Evolutionary conservation across 164 flowering plant genomes (phyloP).

Genomic region (Paratinospora sagittata): DNA sequence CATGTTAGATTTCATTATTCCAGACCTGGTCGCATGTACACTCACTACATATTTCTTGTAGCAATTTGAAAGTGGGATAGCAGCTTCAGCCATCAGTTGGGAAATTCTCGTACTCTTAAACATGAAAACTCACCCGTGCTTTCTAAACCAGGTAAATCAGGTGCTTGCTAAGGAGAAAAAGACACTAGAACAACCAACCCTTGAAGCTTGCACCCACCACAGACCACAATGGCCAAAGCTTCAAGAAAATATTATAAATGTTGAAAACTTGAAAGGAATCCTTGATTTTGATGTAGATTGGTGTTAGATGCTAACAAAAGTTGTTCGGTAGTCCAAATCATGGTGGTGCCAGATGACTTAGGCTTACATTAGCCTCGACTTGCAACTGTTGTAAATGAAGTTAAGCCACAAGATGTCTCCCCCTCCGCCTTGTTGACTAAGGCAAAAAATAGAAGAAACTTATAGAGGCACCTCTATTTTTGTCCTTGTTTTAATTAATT

Average conservation of each 20-base stretch:
- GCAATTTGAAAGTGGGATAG: no score
- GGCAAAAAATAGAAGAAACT: no score
- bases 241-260: neutral
- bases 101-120: neutral
- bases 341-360: no score
- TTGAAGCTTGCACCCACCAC: neutral
- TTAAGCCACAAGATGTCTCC: neutral
- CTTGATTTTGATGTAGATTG: neutral
- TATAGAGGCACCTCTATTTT: no score
- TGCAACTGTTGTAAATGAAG: no score
- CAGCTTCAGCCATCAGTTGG: no score
- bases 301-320: neutral
- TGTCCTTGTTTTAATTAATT: no score
- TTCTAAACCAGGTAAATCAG: neutral
- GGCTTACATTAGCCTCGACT: neutral
- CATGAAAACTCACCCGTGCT: no score
- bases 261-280: neutral
- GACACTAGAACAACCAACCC: neutral
- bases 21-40: no score
- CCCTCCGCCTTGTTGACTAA: no score
- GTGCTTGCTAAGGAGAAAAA: neutral
- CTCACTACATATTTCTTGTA: no score
- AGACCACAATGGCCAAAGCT: neutral
- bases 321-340: neutral
- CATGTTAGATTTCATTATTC: no score